Base-by-base conservation (phyloP, 495 filamentous ascomycete species). In the Annulohypoxylon moriforme region DNA sequence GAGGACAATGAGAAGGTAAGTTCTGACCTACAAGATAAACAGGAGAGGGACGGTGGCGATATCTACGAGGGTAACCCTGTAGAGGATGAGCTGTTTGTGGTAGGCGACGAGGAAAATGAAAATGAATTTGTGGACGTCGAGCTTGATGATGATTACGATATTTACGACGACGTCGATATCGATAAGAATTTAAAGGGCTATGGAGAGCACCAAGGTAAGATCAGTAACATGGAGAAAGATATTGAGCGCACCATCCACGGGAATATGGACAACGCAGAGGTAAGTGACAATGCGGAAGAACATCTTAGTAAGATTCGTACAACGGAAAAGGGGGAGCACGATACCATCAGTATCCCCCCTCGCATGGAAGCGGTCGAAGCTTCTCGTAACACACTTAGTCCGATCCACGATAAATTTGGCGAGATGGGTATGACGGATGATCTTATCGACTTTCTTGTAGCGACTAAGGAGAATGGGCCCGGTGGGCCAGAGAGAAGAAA, bases 401-500 rank as follows among this genome's bases (percentile, higher is more conserved):
- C 20, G 8, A 11, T 34, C 10, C 14, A 8, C 3, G 29, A 34
- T 9, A 34, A 6, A 34, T 53, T 31, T 1, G 27, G 6, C 29
- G 50, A 34, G 2, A 20, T 7, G 1, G 27, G 7, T 5, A 18
- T 34, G 29, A 16, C 50, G 10, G 50, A 55, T 36, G 68, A 70
- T 16, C 27, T 65, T 20, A 46, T 70, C 10, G 68, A 70, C 14
- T 60, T 65, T 29, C 56, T 68, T 34, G 10, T 64, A 3, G 22
- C 29, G 3, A 22, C 18, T 14, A 29, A 22, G 7, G 49, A 62
- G 8, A 29, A 13, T 29, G 27, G 40, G 20, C 22, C 33, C 27
- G 3, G 3, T 5, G 29, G 20, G n/a, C 20, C 33, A 9, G 20
- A 3, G 18, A 49, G 13, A 33, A 31, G 2, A n/a, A 3, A 36